Evolutionary conservation across 139 green algal species (phyloP), one percentile per base, ranked within the genome.

Genomic region (Chlorella sp.): DNA sequence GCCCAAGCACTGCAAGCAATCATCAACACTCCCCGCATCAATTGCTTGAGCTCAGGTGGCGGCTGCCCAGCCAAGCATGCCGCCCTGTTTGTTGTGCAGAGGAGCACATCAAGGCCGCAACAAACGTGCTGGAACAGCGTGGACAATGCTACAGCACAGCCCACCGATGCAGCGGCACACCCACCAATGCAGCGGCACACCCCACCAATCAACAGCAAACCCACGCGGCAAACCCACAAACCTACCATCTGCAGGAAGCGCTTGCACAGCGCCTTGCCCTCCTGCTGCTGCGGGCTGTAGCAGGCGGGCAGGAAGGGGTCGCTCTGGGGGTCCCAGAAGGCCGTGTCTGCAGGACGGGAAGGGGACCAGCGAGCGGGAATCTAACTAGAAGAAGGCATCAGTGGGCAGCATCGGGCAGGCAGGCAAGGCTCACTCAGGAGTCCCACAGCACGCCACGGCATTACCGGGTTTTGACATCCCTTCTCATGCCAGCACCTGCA

Each of bases 231-330:
- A 30, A 7, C 41, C 28, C 46, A 6, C 13, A 2, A 4, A 43
- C 91, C 46, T 68, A 91, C 88, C 86, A 86, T 69, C 88, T 96
- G 94, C 84, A 98, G 85, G 87, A 90, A 98, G 73, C 92, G 83
- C 89, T 99, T 99, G 92, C 95, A 98, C 44, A 97, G 64, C 36
- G 84, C 86, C 89, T 99, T 99, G 80, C 94, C 94, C 28, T 83
- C 65, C 1, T 86, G 91, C 19, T 89, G 73, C 8, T 88, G 51
- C 0, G 90, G 84, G 64, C 85, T 91, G 94, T 91, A 99, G 85
- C 89, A 90, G 24, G 93, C 95, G 2, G 96, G 90, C 36, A 99
- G 87, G 48, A 91, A 58, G 32, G 88, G 65, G 89, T 99, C 96
- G 41, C 16, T 74, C 14, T 86, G 65, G 11, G 95, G 95, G 87